phyloP scores from a whole-genome alignment of 2,329 filamentous ascomycete species.

The Escovopsis weberi region DNA sequence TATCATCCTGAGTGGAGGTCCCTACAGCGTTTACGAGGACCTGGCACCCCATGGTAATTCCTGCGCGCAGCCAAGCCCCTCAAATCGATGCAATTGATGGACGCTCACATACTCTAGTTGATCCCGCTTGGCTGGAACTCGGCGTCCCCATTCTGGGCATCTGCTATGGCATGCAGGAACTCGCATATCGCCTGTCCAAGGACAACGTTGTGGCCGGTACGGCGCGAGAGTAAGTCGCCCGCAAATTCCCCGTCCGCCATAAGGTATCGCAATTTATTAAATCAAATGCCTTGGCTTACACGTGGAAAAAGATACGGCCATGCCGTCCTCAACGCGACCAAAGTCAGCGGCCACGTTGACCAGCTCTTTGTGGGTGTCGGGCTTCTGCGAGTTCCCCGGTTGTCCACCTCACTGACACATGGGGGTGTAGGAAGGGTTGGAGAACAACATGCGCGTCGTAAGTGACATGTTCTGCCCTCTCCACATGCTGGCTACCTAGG shows the following conservation, averaged over 20 bases:
- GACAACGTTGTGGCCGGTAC: conserved; percentile 37
- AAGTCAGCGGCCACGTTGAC: conserved; percentile 50
- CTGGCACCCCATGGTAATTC: conserved; percentile 40
- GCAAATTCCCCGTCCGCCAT: background rate
- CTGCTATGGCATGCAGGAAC: conserved; percentile 34
- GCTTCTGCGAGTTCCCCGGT: no score
- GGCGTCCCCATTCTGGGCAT: conserved; percentile 38
- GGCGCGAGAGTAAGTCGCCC: conserved; percentile 1
- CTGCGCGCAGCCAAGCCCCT: background rate
- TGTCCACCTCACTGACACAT: no score
- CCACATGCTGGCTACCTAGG: background rate
- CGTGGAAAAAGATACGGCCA: conserved; percentile 1
- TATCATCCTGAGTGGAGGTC: conserved; percentile 45
- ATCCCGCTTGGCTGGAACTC: conserved; percentile 57
- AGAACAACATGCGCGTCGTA: conserved; percentile 44
- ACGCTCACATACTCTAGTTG: conserved; percentile 37
- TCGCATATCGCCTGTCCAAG: conserved; percentile 50
- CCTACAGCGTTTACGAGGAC: conserved; percentile 66
- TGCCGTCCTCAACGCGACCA: conserved; percentile 32
- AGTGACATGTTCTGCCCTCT: background rate
- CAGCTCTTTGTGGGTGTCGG: conserved; percentile 43
- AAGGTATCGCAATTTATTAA: no score
- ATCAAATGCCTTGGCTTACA: background rate
- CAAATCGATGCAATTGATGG: background rate
- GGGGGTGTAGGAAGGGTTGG: conserved; percentile 38